These are phyloP conservation scores for Lecanicillium sp. DNA, from an alignment of 2,329 filamentous ascomycete species.

Conservation along the genomic window DNA sequence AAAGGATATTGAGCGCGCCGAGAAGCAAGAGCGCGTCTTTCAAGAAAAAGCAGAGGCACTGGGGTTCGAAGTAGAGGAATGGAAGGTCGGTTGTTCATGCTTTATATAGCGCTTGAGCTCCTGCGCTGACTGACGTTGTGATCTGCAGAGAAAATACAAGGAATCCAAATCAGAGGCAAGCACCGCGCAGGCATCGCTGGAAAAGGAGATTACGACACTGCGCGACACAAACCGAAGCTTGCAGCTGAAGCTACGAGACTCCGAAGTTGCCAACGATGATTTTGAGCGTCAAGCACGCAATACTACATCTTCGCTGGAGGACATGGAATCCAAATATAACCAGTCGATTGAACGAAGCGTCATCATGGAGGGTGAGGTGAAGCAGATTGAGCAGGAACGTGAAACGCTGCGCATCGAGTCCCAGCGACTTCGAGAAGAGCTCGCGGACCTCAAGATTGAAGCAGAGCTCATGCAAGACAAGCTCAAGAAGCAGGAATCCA, in stretches of 20 bases:
- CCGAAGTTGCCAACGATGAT: constrained; percentile 96
- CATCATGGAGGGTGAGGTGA: constrained; percentile 92
- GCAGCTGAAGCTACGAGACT: constrained; percentile 80
- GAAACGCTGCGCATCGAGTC: constrained; percentile 83
- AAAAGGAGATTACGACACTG: constrained; percentile 92
- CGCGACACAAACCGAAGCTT: constrained; percentile 77
- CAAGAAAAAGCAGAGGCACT: constrained; percentile 81
- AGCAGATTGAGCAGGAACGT: constrained; percentile 82
- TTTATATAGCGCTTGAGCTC: constrained; percentile 7
- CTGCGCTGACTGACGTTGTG: constrained; percentile 9
- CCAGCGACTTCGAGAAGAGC: constrained; percentile 81
- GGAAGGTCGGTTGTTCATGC: constrained; percentile 67
- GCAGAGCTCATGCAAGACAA: constrained; percentile 92
- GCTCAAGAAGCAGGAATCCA: constrained; percentile 61
- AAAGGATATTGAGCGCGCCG: constrained; percentile 89
- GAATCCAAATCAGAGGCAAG: constrained; percentile 87
- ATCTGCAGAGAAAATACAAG: constrained; percentile 78
- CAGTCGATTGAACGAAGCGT: constrained; percentile 86
- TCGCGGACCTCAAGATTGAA: constrained; percentile 90
- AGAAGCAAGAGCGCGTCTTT: constrained; percentile 81
- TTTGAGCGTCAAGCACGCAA: constrained; percentile 94
- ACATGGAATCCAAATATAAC: constrained; percentile 96
- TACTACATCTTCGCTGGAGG: constrained; percentile 90
- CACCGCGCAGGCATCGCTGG: constrained; percentile 72
- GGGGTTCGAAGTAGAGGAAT: constrained; percentile 89